Evolutionary conservation across 306 rosid species (phyloP), one percentile per base, ranked within the genome.

Genomic region (Senna siamea): DNA sequence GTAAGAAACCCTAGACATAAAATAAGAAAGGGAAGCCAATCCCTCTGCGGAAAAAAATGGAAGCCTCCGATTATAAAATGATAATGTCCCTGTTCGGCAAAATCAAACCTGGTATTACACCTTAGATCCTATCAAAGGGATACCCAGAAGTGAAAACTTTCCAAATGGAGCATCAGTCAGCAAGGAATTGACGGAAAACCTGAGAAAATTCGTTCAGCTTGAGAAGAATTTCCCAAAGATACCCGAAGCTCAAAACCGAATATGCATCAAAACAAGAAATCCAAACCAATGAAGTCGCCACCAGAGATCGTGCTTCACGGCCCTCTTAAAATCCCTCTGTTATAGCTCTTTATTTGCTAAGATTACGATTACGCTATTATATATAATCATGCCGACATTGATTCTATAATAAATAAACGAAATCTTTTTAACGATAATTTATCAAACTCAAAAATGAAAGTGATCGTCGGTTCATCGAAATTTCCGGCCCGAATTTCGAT

Each of bases 401-500:
- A 79, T 46, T 28, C 11, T 9, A 14, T 46, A 26, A 18, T 18
- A 37, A 20, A 69, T 56, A 13, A 15, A 32, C 8, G 9, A 22
- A 5, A 32, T 2, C 20, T 22, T 30, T 30, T 26, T 20, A 23
- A 69, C 32, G 18, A 59, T 9, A 53, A 15, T 6, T 19, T 13
- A 34, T 7, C 18, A 5, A 4, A 40, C 1, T 7, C 0, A 10
- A 38, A 55, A 2, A 54, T n/a, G 14, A 75, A 35, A 18, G 4
- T 38, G 11, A 69, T 69, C 52, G 46, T 2, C 23, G 74, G 65
- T 72, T 61, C 35, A 19, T 10, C 85, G 75, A 76, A 73, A 57
- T 70, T 82, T 73, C n/a, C 37, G 87, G 80, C 82, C 54, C n/a
- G 44, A 78, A 43, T 82, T 75, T 65, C 84, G 80, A 74, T 74